Conservation (phyloP, 1,284 basidiomycete genomes). For the Ceratobasidium papillatum region DNA sequence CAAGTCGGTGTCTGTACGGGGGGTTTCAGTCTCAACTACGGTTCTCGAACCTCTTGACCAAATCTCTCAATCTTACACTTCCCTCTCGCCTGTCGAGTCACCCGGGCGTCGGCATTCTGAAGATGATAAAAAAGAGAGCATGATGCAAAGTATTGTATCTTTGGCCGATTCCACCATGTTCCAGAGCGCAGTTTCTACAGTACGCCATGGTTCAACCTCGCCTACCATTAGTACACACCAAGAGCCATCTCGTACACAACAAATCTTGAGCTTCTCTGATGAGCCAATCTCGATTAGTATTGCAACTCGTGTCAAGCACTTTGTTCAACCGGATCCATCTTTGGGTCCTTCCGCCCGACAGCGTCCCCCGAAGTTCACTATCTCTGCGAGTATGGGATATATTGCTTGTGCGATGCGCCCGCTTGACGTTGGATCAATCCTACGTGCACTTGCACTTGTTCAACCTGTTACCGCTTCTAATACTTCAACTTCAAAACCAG, state of each 20-base stretch:
- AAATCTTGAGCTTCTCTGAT: slow-evolving; percentile 45
- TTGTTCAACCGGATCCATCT: slow-evolving; percentile 56
- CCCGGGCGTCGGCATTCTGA: slow-evolving; percentile 38
- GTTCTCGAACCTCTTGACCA: slow-evolving; percentile 35
- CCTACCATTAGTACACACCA: slow-evolving; percentile 11
- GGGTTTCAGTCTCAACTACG: slow-evolving; percentile 42
- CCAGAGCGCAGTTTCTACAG: slow-evolving; percentile 72
- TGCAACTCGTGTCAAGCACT: slow-evolving; percentile 62
- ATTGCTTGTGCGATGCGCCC: slow-evolving; percentile 32
- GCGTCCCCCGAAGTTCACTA: slow-evolving; percentile 25
- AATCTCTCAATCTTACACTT: slow-evolving; percentile 16
- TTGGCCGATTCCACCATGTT: slow-evolving; percentile 69
- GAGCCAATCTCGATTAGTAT: slow-evolving; percentile 61
- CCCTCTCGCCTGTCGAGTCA: slow-evolving; percentile 31
- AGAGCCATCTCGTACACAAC: slow-evolving; percentile 37
- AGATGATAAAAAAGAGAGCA: slow-evolving; percentile 56
- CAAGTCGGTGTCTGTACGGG: slow-evolving; percentile 39
- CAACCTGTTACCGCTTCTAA: background rate
- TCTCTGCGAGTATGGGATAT: slow-evolving; percentile 30
- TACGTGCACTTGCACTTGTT: slow-evolving; percentile 27
- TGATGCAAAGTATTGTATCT: slow-evolving; percentile 77
- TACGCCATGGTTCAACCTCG: slow-evolving; percentile 39
- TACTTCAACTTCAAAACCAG: background rate
- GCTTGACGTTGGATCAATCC: slow-evolving; percentile 33
- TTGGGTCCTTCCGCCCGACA: slow-evolving; percentile 48